Evolutionary conservation across 306 rosid genomes (phyloP).

Genomic region (Urtica urens): DNA sequence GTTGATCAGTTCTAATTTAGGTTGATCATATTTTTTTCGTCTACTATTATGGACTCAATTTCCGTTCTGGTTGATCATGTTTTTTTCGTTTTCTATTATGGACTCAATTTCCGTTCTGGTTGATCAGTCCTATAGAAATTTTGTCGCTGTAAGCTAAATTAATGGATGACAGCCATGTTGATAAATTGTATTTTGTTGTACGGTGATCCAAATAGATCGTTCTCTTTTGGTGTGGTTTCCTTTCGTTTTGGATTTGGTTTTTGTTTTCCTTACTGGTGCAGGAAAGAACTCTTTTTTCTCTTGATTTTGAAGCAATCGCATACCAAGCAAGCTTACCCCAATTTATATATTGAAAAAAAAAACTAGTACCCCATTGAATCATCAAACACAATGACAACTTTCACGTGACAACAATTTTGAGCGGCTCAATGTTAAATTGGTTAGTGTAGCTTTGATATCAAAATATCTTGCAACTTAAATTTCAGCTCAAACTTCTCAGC

Average conservation of each 20-base stretch:
- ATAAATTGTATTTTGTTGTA: too few species aligned
- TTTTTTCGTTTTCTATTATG: too few species aligned
- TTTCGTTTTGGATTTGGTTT: conserved; percentile 3
- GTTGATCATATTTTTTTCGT: too few species aligned
- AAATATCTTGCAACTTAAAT: neutral
- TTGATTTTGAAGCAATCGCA: neutral
- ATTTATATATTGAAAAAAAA: neutral
- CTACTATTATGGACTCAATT: too few species aligned
- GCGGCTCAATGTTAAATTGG: neutral
- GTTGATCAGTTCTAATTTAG: too few species aligned
- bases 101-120: too few species aligned
- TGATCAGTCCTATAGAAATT: too few species aligned
- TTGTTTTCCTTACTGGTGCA: neutral
- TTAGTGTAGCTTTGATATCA: neutral
- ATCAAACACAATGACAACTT: neutral
- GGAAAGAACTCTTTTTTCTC: conserved; percentile 1
- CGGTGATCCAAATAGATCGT: neutral
- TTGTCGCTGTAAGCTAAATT: too few species aligned
- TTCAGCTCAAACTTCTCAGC: too few species aligned
- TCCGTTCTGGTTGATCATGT: too few species aligned
- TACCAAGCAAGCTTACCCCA: neutral
- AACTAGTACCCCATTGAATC: neutral
- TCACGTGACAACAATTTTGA: neutral
- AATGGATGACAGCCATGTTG: too few species aligned
- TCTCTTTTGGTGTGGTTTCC: neutral